Conservation (phyloP, 2,329 filamentous ascomycete species). For the Cytospora mali region DNA sequence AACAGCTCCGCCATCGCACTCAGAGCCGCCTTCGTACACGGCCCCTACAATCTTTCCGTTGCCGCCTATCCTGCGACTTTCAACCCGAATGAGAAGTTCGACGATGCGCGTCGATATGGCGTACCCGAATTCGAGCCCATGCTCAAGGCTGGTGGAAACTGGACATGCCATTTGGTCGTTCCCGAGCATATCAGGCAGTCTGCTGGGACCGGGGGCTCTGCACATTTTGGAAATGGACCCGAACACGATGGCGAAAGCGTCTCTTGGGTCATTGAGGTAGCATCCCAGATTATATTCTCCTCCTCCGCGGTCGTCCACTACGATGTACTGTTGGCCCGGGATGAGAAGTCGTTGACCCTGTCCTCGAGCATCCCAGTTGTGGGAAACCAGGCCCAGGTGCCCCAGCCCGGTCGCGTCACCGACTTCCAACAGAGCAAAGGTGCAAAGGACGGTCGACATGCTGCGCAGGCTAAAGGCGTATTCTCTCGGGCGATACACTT, state of each 20-base stretch:
- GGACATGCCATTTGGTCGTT: constrained; percentile 78
- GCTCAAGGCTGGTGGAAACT: constrained; percentile 89
- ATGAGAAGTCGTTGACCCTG: constrained; percentile 78
- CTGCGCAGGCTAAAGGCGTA: constrained; percentile 71
- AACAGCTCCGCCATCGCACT: constrained; percentile 90
- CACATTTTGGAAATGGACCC: constrained; percentile 49
- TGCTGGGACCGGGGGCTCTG: constrained; percentile 52
- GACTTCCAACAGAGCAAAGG: constrained; percentile 72
- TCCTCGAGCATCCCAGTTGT: constrained; percentile 52
- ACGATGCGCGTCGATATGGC: constrained; percentile 69
- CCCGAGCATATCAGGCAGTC: constrained; percentile 75
- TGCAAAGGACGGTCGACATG: constrained; percentile 60
- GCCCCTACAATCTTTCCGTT: constrained; percentile 88
- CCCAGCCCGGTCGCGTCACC: constrained; percentile 69
- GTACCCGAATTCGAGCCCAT: constrained; percentile 93
- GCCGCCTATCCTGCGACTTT: constrained; percentile 84
- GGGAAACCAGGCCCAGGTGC: constrained; percentile 50
- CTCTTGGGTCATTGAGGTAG: constrained; percentile 88
- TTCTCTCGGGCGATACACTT: constrained; percentile 81
- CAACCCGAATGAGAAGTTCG: constrained; percentile 78
- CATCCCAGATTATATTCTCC: constrained; percentile 94
- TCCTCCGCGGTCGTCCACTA: constrained; percentile 84
- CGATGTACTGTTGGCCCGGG: constrained; percentile 82
- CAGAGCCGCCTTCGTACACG: constrained; percentile 93
- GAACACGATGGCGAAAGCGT: constrained; percentile 59